Evolutionary conservation across 176 grass and related monocot genomes (phyloP).

Genomic region (Carex cristatella): DNA sequence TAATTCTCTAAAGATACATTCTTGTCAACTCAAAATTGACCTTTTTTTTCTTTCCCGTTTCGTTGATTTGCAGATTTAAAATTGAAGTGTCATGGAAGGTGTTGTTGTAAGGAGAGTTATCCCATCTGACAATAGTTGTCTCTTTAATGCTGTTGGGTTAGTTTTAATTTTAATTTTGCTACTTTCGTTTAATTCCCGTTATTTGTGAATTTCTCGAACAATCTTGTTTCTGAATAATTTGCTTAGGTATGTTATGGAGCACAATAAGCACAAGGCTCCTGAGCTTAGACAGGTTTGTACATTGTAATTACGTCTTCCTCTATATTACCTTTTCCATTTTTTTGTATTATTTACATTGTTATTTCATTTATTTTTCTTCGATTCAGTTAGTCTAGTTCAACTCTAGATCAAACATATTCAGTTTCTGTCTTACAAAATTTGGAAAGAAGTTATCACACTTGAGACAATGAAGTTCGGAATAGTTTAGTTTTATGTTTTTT

Average conservation of each 20-base stretch:
- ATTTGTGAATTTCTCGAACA: constrained; percentile 8
- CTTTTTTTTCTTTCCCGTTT: background rate
- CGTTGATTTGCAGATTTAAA: constrained; percentile 17
- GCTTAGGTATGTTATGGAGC: constrained; percentile 80
- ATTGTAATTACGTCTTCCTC: background rate
- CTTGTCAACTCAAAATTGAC: background rate
- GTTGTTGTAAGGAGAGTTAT: constrained; percentile 78
- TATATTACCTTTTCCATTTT: background rate
- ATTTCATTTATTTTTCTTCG: background rate
- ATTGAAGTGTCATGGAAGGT: constrained; percentile 59
- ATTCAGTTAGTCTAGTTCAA: background rate
- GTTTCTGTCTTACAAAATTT: background rate
- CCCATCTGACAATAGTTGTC: constrained; percentile 93
- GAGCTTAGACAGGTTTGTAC: constrained; percentile 73
- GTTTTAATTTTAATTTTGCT: background rate
- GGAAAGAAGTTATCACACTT: background rate
- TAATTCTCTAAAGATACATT: background rate
- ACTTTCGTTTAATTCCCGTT: background rate
- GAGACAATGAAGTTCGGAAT: background rate
- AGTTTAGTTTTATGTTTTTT: background rate
- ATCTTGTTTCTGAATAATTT: constrained; percentile 3
- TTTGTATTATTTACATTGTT: too few species aligned
- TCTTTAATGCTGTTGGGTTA: constrained; percentile 91
- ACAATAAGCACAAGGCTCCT: constrained; percentile 57
- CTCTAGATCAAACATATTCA: background rate